phyloP scores from a whole-genome alignment of 441 rosid genomes.

The Monsonia emarginata region DNA sequence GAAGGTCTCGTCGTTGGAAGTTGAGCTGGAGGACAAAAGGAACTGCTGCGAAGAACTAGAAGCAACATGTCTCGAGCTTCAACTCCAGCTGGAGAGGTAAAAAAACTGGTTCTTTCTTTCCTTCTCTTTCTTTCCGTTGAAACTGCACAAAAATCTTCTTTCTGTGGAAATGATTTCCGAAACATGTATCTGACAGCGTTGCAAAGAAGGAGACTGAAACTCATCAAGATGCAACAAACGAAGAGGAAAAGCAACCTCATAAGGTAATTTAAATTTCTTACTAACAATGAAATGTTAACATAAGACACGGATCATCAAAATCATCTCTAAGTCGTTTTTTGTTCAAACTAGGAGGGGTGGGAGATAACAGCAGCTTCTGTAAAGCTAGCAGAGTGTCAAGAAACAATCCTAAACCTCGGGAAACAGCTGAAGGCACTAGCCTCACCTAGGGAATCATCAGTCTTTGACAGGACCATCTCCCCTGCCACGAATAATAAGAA shows the following conservation, averaged over 20 bases:
- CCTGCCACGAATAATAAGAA: conserved; percentile 20
- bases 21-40: conserved; percentile 69
- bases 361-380: conserved; percentile 85
- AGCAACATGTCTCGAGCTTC: conserved; percentile 80
- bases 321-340: background rate
- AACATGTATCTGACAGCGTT: conserved; percentile 33
- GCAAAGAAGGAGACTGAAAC: conserved; percentile 50
- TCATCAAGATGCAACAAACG: conserved; percentile 24
- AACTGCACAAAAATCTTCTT: conserved; percentile 5
- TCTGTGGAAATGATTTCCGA: conserved; percentile 9
- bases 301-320: background rate
- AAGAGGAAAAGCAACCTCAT: conserved; percentile 41
- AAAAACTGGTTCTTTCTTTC: conserved; percentile 8
- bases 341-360: conserved; percentile 39
- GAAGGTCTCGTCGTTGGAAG: conserved; percentile 73
- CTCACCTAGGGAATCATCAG: conserved; percentile 48
- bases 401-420: conserved; percentile 69
- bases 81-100: conserved; percentile 87
- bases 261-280: conserved; percentile 48
- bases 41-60: conserved; percentile 80
- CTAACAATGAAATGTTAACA: background rate
- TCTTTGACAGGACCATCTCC: conserved; percentile 40
- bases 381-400: conserved; percentile 89
- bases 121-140: background rate
- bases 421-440: conserved; percentile 75